Evolutionary conservation across 2,329 filamentous ascomycete genomes (phyloP).

Genomic region (Phialophora macrospora): DNA sequence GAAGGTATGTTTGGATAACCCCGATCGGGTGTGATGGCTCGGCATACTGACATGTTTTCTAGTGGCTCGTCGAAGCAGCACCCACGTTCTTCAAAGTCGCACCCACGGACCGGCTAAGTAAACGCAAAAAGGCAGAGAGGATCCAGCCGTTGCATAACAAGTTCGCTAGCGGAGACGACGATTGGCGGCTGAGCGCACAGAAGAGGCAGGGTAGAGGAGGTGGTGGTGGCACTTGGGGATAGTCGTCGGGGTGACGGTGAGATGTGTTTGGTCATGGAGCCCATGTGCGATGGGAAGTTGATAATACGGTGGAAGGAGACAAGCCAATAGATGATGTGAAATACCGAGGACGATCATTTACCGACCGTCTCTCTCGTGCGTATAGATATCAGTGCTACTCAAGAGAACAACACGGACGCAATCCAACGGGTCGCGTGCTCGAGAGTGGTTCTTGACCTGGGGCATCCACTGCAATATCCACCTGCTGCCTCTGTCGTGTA

Average conservation of each 20-base stretch:
- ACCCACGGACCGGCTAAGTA: constrained; percentile 80
- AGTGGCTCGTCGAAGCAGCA: constrained; percentile 88
- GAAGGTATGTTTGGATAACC: constrained; percentile 56
- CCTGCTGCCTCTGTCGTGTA: too few species aligned
- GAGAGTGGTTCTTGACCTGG: background rate
- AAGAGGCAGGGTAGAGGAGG: constrained; percentile 81
- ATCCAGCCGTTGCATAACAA: constrained; percentile 96
- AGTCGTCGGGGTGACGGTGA: background rate
- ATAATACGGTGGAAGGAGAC: too few species aligned
- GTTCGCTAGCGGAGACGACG: constrained; percentile 89
- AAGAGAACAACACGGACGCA: background rate
- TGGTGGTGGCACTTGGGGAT: constrained; percentile 88
- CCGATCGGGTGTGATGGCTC: background rate
- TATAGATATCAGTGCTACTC: background rate
- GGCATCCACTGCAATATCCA: background rate
- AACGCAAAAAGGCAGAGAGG: constrained; percentile 89
- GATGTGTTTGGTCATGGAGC: background rate
- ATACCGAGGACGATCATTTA: background rate
- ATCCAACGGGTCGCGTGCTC: background rate
- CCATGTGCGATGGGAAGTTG: background rate
- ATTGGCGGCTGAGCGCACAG: constrained; percentile 92
- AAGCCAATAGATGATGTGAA: background rate
- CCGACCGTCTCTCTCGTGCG: background rate
- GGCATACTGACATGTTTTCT: constrained; percentile 29
- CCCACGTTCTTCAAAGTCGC: constrained; percentile 99